A percentile compares a stretch with the other conserved stretches of the same genome.
These are phyloP conservation scores for Kodamaea hsintzibuensis DNA, from an alignment of 805 yeast species.

Conservation along the genomic window DNA sequence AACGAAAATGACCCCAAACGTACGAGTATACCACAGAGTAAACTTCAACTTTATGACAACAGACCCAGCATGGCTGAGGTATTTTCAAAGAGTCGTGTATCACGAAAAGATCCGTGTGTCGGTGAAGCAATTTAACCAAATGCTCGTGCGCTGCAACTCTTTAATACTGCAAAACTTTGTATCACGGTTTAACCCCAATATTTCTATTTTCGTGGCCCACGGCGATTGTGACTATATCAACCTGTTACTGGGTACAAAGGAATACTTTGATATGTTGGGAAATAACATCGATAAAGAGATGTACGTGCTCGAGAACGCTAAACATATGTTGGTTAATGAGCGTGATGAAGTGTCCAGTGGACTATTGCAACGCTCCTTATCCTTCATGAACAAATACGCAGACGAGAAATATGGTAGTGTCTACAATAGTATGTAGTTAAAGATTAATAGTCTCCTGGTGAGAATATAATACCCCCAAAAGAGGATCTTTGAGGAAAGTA, in stretches of 20 bases:
- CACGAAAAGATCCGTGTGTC: conserved; percentile 6
- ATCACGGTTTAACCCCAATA: conserved; percentile 8
- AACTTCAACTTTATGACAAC: conserved; percentile 6
- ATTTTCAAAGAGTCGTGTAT: conserved; percentile 4
- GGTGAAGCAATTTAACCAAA: conserved; percentile 10
- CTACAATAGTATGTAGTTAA: conserved; percentile 1
- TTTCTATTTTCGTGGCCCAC: conserved; percentile 7
- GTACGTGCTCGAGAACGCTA: conserved; percentile 6
- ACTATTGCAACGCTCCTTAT: conserved; percentile 1
- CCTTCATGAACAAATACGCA: conserved; percentile 9
- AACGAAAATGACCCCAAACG: conserved; percentile 7
- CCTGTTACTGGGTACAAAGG: conserved; percentile 1
- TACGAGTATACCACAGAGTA: conserved; percentile 8
- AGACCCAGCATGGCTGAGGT: conserved; percentile 8
- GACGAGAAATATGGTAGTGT: conserved; percentile 9
- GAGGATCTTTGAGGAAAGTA: neutral
- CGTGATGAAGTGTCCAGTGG: neutral
- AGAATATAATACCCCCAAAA: neutral
- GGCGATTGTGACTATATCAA: conserved; percentile 7
- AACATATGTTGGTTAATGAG: conserved; percentile 9
- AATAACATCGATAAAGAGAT: conserved; percentile 10
- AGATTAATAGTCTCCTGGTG: neutral
- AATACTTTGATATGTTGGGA: neutral
- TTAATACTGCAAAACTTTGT: conserved; percentile 7
- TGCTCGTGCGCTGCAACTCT: conserved; percentile 7